phyloP scores from a whole-genome alignment of 345 rosid genomes.

The Ailanthus altissimus region DNA sequence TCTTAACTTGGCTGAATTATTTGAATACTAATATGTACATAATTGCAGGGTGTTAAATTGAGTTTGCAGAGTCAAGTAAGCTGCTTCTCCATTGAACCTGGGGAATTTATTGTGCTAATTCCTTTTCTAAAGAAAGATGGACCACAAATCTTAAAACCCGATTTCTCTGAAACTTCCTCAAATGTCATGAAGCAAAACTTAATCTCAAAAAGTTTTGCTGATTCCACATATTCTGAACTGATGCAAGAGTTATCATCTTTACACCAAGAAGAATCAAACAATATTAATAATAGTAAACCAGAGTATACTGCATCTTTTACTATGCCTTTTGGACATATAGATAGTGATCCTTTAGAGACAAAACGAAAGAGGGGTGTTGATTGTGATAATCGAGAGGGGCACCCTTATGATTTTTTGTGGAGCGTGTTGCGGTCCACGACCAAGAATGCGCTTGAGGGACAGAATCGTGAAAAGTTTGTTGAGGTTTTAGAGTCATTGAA shows the following conservation, averaged over 20 bases:
- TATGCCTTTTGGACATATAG: slow-evolving; percentile 24
- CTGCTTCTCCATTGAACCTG: slow-evolving; percentile 34
- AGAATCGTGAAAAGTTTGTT: slow-evolving; percentile 56
- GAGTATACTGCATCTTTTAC: background rate
- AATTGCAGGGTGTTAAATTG: slow-evolving; percentile 60
- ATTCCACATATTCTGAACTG: slow-evolving; percentile 60
- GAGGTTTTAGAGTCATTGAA: slow-evolving; percentile 60
- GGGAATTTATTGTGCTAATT: slow-evolving; percentile 67
- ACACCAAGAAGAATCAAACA: slow-evolving; percentile 30
- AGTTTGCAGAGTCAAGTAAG: slow-evolving; percentile 41
- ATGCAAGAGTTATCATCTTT: slow-evolving; percentile 50
- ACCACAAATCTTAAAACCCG: slow-evolving; percentile 35
- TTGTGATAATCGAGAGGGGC: slow-evolving; percentile 28
- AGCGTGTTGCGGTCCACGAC: slow-evolving; percentile 45
- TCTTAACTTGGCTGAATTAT: background rate
- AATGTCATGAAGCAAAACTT: slow-evolving; percentile 24
- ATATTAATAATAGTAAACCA: background rate
- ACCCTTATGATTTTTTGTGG: slow-evolving; percentile 45
- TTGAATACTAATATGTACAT: background rate
- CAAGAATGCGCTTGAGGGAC: slow-evolving; percentile 45
- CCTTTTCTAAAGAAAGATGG: slow-evolving; percentile 67
- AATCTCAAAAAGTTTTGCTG: slow-evolving; percentile 45
- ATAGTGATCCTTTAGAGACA: slow-evolving; percentile 19
- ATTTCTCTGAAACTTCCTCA: slow-evolving; percentile 33
- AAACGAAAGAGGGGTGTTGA: slow-evolving; percentile 50